phyloP scores from a whole-genome alignment of 306 rosid species.

The Quercus parvula region DNA sequence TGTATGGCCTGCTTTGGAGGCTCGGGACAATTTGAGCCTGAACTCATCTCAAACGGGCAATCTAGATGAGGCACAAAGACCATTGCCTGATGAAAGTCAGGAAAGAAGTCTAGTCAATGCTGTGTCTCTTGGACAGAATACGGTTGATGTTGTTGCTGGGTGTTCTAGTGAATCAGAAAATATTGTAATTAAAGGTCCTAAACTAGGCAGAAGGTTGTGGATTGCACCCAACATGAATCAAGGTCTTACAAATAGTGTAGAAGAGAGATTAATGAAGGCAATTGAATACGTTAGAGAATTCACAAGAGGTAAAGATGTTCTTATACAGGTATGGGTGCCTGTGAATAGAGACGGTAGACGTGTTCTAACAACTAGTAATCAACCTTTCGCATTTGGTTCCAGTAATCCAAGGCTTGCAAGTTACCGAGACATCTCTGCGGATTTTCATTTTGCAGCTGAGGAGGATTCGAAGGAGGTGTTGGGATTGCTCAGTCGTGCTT shows the following conservation, averaged over 20 bases:
- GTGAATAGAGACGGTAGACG: constrained; percentile 53
- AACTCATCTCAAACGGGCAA: constrained; percentile 27
- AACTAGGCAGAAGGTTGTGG: constrained; percentile 53
- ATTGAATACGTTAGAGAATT: constrained; percentile 52
- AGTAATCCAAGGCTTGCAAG: constrained; percentile 54
- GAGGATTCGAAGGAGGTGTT: constrained; percentile 46
- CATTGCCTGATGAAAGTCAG: constrained; percentile 16
- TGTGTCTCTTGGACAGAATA: constrained; percentile 15
- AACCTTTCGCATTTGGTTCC: constrained; percentile 54
- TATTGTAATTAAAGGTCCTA: constrained; percentile 34
- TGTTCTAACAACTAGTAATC: constrained; percentile 57
- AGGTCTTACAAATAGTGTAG: constrained; percentile 42
- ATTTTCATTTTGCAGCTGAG: constrained; percentile 58
- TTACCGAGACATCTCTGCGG: constrained; percentile 62
- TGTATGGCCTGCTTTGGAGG: constrained; percentile 56
- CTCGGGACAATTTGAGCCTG: constrained; percentile 10
- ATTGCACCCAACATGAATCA: constrained; percentile 43
- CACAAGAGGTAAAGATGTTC: constrained; percentile 64
- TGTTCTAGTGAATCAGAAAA: constrained; percentile 31
- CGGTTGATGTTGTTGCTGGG: constrained; percentile 27
- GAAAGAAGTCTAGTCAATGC: constrained; percentile 13
- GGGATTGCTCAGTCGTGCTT: constrained; percentile 95
- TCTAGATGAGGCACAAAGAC: constrained; percentile 29
- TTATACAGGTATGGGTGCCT: constrained; percentile 89
- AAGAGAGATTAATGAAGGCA: constrained; percentile 61